These are phyloP conservation scores for Cryptococcus floricola DNA, from an alignment of 1,284 basidiomycete genomes.

Conservation along the genomic window DNA sequence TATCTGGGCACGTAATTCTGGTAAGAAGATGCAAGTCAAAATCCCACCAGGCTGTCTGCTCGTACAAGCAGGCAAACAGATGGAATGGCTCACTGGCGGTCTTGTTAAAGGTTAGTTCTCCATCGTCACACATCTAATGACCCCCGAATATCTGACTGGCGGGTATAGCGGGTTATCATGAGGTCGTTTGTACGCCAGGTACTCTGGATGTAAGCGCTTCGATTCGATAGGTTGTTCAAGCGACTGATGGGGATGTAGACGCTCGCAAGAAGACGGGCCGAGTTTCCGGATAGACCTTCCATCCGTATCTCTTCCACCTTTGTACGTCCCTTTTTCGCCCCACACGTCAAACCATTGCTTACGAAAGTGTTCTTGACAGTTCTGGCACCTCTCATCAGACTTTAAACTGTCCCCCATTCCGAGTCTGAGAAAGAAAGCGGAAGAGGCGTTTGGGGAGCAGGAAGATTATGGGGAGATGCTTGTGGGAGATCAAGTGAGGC, in stretches of 20 bases:
- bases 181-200: slow-evolving; percentile 78
- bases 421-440: slow-evolving; percentile 51
- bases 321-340: slow-evolving; percentile 22
- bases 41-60: slow-evolving; percentile 62
- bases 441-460: slow-evolving; percentile 41
- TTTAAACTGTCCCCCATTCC: slow-evolving; percentile 65
- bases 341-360: background rate
- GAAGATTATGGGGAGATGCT: slow-evolving; percentile 69
- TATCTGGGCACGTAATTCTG: slow-evolving; percentile 87
- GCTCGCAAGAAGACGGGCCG: slow-evolving; percentile 59
- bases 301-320: slow-evolving; percentile 91
- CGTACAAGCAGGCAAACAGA: slow-evolving; percentile 84
- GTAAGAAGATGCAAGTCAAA: slow-evolving; percentile 75
- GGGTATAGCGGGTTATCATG: slow-evolving; percentile 71
- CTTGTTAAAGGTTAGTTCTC: slow-evolving; percentile 61
- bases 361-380: slow-evolving; percentile 46
- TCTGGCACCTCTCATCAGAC: slow-evolving; percentile 87
- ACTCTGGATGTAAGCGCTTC: slow-evolving; percentile 60
- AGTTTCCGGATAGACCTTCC: slow-evolving; percentile 68
- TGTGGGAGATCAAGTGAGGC: slow-evolving; percentile 78
- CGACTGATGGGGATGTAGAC: slow-evolving; percentile 51
- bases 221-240: background rate
- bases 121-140: background rate
- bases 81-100: slow-evolving; percentile 82
- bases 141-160: background rate